Evolutionary conservation across 2,329 filamentous ascomycete species (phyloP), one percentile per base, ranked within the genome.

Genomic region (Epichloe gansuensis): DNA sequence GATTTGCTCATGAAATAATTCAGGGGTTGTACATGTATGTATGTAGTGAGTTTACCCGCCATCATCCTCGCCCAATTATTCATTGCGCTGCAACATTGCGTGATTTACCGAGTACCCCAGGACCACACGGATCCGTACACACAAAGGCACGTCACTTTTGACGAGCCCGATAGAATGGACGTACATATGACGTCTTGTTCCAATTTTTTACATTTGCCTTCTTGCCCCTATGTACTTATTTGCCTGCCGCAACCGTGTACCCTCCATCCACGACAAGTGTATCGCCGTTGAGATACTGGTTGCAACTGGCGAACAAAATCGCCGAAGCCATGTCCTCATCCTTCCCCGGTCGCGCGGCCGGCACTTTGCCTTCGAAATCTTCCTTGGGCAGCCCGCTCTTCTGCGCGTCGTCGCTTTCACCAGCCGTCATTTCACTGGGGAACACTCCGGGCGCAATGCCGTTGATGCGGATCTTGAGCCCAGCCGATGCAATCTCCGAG

Each of bases 401-500:
- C 57, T 79, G 76, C 35, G 61, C 62, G 17, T 69, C 68, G 17
- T 73, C 69, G 31, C 72, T 75, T 12, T 66, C 70, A 3, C 65
- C 65, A 1, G 79, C 76, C 41, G 82, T 83, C 85, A 87, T 88
- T 76, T 87, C 85, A 61, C 82, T 85, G 17, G 82, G 83, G 60
- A 79, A 78, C 31, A 86, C 75, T 37, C 85, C 85, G 0, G 86
- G 86, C 0, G 86, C 86, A 55, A 88, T 87, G 42, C 83, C 81
- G 62, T 90, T 77, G 39, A 85, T 76, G 58, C 89, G 86, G 42
- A 79, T 73, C 64, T 80, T 83, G 55, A 85, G 75, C 21, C 76
- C 74, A 46, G 78, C 72, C 55, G 69, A 69, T 0, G 78, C 75
- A 5, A 86, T 63, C 65, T 86, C 83, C 39, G 72, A 69, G 0